These are phyloP conservation scores for Aspergillus carlsbadensis DNA, from an alignment of 495 filamentous ascomycete genomes.

Conservation along the genomic window DNA sequence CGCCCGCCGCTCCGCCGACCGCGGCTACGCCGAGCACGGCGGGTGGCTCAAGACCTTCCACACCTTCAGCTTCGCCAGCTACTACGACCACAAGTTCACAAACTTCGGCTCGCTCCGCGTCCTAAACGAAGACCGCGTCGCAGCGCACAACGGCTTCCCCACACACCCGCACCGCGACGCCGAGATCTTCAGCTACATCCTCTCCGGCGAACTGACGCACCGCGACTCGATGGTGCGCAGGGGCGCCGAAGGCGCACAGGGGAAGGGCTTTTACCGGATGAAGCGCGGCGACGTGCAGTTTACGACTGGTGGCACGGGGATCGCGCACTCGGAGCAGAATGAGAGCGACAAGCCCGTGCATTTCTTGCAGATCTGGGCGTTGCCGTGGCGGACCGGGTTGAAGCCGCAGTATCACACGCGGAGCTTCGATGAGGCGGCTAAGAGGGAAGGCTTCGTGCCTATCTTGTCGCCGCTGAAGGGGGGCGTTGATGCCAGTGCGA, in stretches of 20 bases:
- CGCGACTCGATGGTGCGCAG: constrained; percentile 70
- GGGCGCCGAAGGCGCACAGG: constrained; percentile 50
- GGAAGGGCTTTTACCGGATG: constrained; percentile 66
- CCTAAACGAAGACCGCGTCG: constrained; percentile 80
- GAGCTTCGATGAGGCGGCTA: constrained; percentile 65
- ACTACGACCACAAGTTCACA: constrained; percentile 63
- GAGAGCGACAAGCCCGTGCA: constrained; percentile 65
- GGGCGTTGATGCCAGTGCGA: constrained; percentile 54
- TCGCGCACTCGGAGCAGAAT: constrained; percentile 76
- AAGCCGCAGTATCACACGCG: constrained; percentile 68
- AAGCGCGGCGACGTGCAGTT: constrained; percentile 79
- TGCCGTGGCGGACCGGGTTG: constrained; percentile 67
- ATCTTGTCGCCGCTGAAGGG: constrained; percentile 72
- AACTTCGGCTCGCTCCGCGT: constrained; percentile 72
- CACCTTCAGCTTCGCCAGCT: constrained; percentile 76
- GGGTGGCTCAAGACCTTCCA: constrained; percentile 85
- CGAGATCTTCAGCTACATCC: constrained; percentile 82
- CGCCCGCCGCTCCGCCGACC: constrained; percentile 56
- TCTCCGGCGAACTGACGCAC: constrained; percentile 77
- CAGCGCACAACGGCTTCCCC: constrained; percentile 66
- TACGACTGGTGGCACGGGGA: constrained; percentile 74
- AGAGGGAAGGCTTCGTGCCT: constrained; percentile 62
- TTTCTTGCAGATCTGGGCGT: constrained; percentile 80
- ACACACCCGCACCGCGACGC: constrained; percentile 79
- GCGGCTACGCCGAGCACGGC: constrained; percentile 74